phyloP scores from a whole-genome alignment of 768 basidiomycete genomes.

The Suillus cothurnatus region DNA sequence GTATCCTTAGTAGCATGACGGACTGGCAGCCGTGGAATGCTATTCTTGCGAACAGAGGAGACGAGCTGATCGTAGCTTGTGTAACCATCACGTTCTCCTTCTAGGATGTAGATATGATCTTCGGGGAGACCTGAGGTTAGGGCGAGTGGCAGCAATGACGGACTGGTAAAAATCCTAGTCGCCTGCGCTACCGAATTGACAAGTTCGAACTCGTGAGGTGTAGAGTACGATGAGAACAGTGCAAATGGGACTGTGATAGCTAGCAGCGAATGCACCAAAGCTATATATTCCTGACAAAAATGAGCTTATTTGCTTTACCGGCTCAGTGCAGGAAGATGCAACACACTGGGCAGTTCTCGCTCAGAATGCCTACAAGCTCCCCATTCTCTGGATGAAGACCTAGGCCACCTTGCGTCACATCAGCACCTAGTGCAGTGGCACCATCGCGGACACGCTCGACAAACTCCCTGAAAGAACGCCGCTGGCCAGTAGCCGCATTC shows the following conservation, averaged over 20 bases:
- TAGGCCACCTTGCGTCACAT: constrained; percentile 16
- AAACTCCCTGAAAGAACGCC: constrained; percentile 50
- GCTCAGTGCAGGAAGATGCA: neutral
- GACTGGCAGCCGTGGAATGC: neutral
- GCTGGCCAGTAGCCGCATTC: constrained; percentile 53
- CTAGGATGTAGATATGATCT: neutral
- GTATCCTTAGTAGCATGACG: neutral
- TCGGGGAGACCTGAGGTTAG: neutral
- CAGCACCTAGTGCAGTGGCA: constrained; percentile 56
- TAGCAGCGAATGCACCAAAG: neutral
- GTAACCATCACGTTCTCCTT: neutral
- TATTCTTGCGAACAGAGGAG: neutral
- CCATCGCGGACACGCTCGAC: constrained; percentile 51
- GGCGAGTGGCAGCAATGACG: neutral
- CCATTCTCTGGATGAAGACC: neutral
- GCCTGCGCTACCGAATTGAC: neutral
- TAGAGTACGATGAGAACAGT: neutral
- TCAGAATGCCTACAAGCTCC: neutral
- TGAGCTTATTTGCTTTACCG: neutral
- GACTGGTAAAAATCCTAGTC: neutral
- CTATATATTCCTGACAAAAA: neutral
- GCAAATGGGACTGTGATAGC: neutral
- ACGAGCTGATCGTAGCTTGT: neutral
- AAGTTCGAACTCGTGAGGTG: neutral
- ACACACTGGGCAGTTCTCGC: neutral